These are phyloP conservation scores for Cupressus sempervirens DNA, from an alignment of 75 land plant genomes.

Conservation along the genomic window DNA sequence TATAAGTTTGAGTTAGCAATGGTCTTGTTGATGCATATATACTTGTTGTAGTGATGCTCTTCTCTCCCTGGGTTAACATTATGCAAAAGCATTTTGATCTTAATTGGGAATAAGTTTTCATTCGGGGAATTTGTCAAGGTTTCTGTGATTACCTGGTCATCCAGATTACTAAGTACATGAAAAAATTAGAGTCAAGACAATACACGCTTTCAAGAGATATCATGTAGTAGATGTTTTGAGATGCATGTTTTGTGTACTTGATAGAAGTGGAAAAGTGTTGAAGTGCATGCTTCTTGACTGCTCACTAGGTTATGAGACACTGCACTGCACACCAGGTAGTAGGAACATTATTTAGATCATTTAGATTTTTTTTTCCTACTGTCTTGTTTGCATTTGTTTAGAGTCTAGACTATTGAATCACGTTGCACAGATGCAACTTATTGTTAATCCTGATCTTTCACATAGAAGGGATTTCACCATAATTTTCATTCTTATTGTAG, in stretches of 20 bases:
- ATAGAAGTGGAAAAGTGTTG: neutral
- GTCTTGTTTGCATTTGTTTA: constrained; percentile 1
- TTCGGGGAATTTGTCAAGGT: too few species aligned
- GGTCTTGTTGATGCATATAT: too few species aligned
- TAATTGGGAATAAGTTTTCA: too few species aligned
- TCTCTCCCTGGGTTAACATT: too few species aligned
- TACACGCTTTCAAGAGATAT: too few species aligned
- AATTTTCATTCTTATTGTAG: neutral
- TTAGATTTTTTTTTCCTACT: neutral
- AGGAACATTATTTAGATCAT: neutral
- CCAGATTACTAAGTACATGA: too few species aligned
- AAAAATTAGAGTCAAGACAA: too few species aligned
- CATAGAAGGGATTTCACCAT: neutral
- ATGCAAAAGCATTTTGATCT: too few species aligned
- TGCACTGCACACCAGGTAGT: neutral
- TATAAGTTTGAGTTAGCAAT: too few species aligned
- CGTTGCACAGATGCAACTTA: neutral
- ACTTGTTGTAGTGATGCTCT: too few species aligned
- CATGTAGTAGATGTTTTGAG: too few species aligned
- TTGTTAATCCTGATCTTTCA: neutral
- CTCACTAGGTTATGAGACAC: neutral
- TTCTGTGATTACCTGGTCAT: too few species aligned
- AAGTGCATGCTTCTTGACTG: neutral
- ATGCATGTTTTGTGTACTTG: neutral
- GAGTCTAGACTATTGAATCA: neutral